phyloP scores from a whole-genome alignment of 345 rosid genomes.

The Rhizophora mangle region DNA sequence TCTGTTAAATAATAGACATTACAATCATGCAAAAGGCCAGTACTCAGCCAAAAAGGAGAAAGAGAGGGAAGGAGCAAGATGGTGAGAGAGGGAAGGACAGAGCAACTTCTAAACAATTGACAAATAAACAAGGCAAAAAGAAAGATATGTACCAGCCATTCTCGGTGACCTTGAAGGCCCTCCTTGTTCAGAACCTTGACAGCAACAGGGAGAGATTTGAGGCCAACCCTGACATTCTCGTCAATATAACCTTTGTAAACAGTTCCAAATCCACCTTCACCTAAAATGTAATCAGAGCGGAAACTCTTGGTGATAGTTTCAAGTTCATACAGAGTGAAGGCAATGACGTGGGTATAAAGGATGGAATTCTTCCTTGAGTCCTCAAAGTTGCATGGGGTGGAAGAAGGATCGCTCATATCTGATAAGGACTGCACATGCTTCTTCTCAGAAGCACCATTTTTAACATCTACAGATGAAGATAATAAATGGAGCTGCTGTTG shows the following conservation, averaged over 20 bases:
- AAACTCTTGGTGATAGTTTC: constrained; percentile 97
- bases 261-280: constrained; percentile 93
- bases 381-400: constrained; percentile 61
- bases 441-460: constrained; percentile 39
- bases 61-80: background rate
- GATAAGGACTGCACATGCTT: constrained; percentile 71
- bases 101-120: background rate
- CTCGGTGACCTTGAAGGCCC: constrained; percentile 96
- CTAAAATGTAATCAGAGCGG: constrained; percentile 87
- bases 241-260: constrained; percentile 97
- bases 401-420: constrained; percentile 81
- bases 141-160: constrained; percentile 69
- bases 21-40: constrained; percentile 6
- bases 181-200: constrained; percentile 95
- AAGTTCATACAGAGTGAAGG: constrained; percentile 81
- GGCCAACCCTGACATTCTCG: constrained; percentile 88
- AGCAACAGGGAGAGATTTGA: constrained; percentile 92
- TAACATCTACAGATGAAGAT: constrained; percentile 31
- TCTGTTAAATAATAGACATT: constrained; percentile 20
- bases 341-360: constrained; percentile 72
- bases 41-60: background rate
- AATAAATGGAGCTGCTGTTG: constrained; percentile 56
- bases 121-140: background rate
- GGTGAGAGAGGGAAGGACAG: background rate
- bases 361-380: constrained; percentile 59